Evolutionary conservation across 1,139 yeast genomes (phyloP), one percentile per base, ranked within the genome.

Genomic region (Zhuliangozyma blackwelliae): DNA sequence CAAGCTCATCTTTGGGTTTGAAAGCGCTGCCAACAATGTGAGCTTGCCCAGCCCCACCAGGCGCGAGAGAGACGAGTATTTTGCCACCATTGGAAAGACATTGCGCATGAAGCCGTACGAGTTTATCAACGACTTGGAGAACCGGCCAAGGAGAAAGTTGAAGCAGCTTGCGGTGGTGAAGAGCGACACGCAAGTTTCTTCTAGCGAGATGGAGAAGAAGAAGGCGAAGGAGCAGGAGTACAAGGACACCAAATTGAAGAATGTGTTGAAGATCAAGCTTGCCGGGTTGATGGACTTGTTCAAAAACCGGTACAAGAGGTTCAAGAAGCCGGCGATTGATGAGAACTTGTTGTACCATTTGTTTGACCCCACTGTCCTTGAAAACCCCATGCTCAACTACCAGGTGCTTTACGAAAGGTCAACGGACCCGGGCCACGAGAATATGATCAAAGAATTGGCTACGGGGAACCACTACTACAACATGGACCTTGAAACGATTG

Each of bases 401-500:
- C 74, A 68, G 39, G 64, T 69, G 0, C 50, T 65, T 19, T 92
- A 84, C 53, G 73, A 66, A 20, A 77, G 75, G 43, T 62, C 73
- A 1, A 78, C 76, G 23, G 90, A 82, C 37, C 58, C 61, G 2
- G 54, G 55, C 11, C 69, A 66, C 40, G 57, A 55, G 28, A 80
- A 86, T 48, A 85, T 81, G 92, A 87, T 94, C 46, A 61, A 79
- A 25, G 97, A 94, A 51, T 67, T 78, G 6, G 59, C 79, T 0
- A 83, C 95, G 0, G 95, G 95, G 2, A 77, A 75, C 40, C 72
- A 70, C 47, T 92, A 70, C 55, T 74, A 72, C 62, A 92, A 92
- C 50, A 94, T 92, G 87, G 98, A 92, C 54, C 68, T 94, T 42
- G 98, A 92, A 55, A 82, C 89, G 12, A 79, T 94, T 33, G 99